A percentile compares a stretch with the other conserved stretches of the same genome.
Conservation (phyloP, 106 monocot species). For the Acorus calamus region DNA sequence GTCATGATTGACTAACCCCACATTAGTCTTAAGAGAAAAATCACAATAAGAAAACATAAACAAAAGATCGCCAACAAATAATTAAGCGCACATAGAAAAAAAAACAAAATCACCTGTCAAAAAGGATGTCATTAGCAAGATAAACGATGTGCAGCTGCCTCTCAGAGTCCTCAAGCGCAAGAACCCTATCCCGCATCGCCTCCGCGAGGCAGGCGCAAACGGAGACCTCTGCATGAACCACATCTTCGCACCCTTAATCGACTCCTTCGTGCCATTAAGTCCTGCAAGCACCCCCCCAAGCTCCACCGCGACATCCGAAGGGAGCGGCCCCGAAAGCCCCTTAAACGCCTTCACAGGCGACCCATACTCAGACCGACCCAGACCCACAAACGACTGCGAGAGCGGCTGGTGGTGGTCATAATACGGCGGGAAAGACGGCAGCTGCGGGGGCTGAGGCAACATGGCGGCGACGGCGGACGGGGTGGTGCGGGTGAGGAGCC, state of each 20-base stretch:
- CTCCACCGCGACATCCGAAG: constrained; percentile 80
- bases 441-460: too few species aligned
- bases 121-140: constrained; percentile 91
- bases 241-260: constrained; percentile 90
- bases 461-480: too few species aligned
- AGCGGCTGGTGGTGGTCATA: constrained; percentile 59
- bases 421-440: constrained; percentile 38
- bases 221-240: constrained; percentile 96
- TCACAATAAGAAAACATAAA: not conserved
- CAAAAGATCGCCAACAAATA: not conserved
- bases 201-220: constrained; percentile 92
- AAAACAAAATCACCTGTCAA: constrained; percentile 68
- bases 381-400: constrained; percentile 37
- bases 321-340: constrained; percentile 69
- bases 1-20: too few species aligned
- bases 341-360: constrained; percentile 40
- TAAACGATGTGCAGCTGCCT: constrained; percentile 87
- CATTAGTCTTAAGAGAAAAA: too few species aligned
- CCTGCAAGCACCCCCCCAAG: constrained; percentile 49
- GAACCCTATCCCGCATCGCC: constrained; percentile 72
- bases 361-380: constrained; percentile 41
- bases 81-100: not conserved
- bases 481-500: constrained; percentile 35
- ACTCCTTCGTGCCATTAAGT: constrained; percentile 87
- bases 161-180: constrained; percentile 77